Base-by-base conservation (phyloP, 257 asterid genomes). In the Solanum tarapatanum region DNA sequence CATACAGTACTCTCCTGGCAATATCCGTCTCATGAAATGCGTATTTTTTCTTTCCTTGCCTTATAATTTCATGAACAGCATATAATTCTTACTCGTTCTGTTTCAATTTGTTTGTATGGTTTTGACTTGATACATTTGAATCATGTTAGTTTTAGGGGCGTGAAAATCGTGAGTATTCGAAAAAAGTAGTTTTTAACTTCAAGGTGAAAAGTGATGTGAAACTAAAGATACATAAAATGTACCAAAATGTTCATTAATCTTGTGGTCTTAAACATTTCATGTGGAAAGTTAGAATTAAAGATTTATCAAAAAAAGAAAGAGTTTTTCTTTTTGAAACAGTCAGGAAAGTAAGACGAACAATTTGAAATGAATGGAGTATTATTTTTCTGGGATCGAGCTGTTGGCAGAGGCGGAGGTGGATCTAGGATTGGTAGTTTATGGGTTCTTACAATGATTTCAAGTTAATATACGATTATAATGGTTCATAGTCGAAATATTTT, bases 1-100 rank as follows among this genome's bases (percentile, higher is more conserved):
- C 93, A 93, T 94, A 75, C 98, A 94, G 90, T 96, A 96, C 88
- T 96, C 98, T 43, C 98, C 98, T 0, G 99, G 99, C 87, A 96
- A 96, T 66, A 96, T 96, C 88, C 99, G 99, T 48, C 98, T 96
- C 90, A 91, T 93, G 92, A 93, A 92, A 96, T 96, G 98, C 24
- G 98, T 96, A 93, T 87, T 39, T 60, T 6, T 64, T 26, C 84
- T 48, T 37, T 80, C 58, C 51, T 72, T 86, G 45, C 28, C 82
- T 45, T 73, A 26, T 11, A 76, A 36, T 76, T 41, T 36, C 26
- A 74, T 35, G 0, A 74, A 74, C 14, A 19, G 4, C 30, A 35
- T 74, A 30, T 30, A 30, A 3, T 32, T 72, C 26, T 72, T 69
- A 30, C 39, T 66, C 2, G 0, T 26, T 28, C 37, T 1, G 37